A percentile compares a stretch with the other conserved stretches of the same genome.
phyloP scores from a whole-genome alignment of 192 early-diverging fungal species.

The Podila horticola region DNA sequence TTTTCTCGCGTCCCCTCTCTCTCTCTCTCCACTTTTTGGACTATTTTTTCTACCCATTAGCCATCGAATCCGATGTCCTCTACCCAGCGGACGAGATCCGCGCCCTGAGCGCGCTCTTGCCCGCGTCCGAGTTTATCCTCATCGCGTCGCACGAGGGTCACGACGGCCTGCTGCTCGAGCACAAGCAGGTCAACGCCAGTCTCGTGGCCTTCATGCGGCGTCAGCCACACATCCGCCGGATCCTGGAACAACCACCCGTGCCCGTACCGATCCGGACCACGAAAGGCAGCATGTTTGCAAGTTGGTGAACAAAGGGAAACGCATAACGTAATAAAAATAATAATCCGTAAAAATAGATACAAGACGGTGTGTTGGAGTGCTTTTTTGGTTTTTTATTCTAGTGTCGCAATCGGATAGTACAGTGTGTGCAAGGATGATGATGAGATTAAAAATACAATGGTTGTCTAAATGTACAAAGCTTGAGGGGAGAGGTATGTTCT shows the following conservation, averaged over 20 bases:
- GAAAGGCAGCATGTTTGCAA: slow-evolving; percentile 40
- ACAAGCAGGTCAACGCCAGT: slow-evolving; percentile 88
- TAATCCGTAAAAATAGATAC: too few relatives aligned
- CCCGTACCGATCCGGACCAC: slow-evolving; percentile 17
- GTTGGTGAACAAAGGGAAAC: too few relatives aligned
- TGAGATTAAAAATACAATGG: background rate
- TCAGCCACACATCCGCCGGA: slow-evolving; percentile 68
- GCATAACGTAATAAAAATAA: too few relatives aligned
- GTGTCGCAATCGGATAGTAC: background rate
- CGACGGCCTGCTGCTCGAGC: slow-evolving; percentile 97
- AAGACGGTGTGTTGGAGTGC: too few relatives aligned
- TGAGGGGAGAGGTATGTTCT: background rate
- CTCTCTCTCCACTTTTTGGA: too few relatives aligned
- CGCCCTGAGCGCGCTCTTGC: slow-evolving; percentile 89
- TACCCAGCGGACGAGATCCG: slow-evolving; percentile 96
- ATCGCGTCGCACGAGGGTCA: slow-evolving; percentile 95
- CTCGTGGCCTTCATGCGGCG: slow-evolving; percentile 81
- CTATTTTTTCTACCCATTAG: slow-evolving; percentile 40
- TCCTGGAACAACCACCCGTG: slow-evolving; percentile 18
- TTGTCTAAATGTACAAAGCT: background rate
- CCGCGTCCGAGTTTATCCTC: slow-evolving; percentile 84
- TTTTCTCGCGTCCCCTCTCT: too few relatives aligned
- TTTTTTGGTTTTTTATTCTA: too few relatives aligned
- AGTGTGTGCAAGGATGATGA: background rate
- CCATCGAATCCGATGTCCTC: slow-evolving; percentile 94